Evolutionary conservation across 768 basidiomycete genomes (phyloP).

Genomic region (Amanita fuliginea): DNA sequence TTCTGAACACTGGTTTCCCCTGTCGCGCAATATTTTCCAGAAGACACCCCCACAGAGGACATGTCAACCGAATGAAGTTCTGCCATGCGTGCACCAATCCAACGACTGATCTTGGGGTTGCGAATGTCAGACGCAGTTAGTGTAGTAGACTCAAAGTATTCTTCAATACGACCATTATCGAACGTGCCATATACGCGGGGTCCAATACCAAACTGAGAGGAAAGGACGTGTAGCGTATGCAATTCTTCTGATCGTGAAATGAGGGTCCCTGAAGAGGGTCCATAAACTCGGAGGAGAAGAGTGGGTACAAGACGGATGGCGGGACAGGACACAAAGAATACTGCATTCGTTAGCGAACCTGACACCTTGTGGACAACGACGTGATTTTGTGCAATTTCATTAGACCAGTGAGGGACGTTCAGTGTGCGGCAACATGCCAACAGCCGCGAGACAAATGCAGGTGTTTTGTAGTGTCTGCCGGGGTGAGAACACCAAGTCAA

Average conservation of each 20-base stretch:
- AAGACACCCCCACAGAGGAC: constrained; percentile 40
- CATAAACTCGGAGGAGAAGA: constrained; percentile 86
- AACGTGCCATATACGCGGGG: constrained; percentile 93
- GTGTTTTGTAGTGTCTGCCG: constrained; percentile 54
- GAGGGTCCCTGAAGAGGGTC: constrained; percentile 73
- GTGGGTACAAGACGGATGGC: constrained; percentile 40
- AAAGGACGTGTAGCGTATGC: constrained; percentile 80
- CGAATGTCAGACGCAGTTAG: constrained; percentile 71
- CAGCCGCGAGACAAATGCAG: constrained; percentile 41
- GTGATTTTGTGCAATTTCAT: constrained; percentile 30
- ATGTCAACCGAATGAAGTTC: constrained; percentile 93
- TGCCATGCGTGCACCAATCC: constrained; percentile 92
- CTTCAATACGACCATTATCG: constrained; percentile 88
- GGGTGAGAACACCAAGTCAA: constrained; percentile 10
- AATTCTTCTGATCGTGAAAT: constrained; percentile 86
- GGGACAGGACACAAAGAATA: constrained; percentile 88
- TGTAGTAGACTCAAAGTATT: constrained; percentile 86
- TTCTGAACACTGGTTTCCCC: constrained; percentile 51
- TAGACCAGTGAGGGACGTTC: constrained; percentile 49
- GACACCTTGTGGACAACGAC: constrained; percentile 73
- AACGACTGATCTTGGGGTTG: constrained; percentile 62
- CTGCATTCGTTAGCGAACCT: constrained; percentile 89
- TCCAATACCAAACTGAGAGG: constrained; percentile 79
- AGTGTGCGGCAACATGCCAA: constrained; percentile 45
- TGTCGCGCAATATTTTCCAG: constrained; percentile 30